phyloP scores from a whole-genome alignment of 768 basidiomycete species.

The Hydnomerulius pinastri region DNA sequence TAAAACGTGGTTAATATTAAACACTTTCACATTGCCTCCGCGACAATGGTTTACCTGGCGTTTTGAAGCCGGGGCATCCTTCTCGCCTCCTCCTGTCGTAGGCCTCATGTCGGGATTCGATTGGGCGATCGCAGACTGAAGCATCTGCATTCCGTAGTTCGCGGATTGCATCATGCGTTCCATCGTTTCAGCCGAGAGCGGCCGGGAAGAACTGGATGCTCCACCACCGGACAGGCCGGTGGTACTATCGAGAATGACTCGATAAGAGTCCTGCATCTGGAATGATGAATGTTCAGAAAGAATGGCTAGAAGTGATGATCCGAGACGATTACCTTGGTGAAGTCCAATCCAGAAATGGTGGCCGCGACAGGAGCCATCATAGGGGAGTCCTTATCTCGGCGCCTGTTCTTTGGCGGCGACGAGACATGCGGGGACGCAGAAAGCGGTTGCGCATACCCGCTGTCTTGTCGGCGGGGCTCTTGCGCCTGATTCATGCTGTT shows the following conservation, averaged over 20 bases:
- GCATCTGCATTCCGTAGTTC: conserved; percentile 35
- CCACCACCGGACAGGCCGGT: conserved; percentile 28
- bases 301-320: conserved; percentile 2
- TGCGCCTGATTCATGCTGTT: conserved; percentile 27
- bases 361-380: conserved; percentile 26
- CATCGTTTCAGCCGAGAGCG: conserved; percentile 34
- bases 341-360: conserved; percentile 38
- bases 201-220: conserved; percentile 22
- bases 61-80: conserved; percentile 32
- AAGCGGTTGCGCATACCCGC: conserved; percentile 29
- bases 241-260: conserved; percentile 42
- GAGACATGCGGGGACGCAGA: conserved; percentile 27
- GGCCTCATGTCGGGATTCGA: conserved; percentile 31
- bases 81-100: conserved; percentile 25
- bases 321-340: conserved; percentile 38
- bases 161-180: conserved; percentile 50
- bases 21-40: conserved; percentile 26
- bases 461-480: conserved; percentile 36
- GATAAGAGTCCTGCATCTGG: conserved; percentile 48
- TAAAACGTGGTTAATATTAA: conserved; percentile 31
- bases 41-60: conserved; percentile 35
- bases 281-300: conserved; percentile 13
- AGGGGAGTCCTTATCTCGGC: conserved; percentile 38
- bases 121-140: conserved; percentile 30
- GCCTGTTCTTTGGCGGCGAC: conserved; percentile 37